Evolutionary conservation across 441 rosid genomes (phyloP), one percentile per base, ranked within the genome.

Genomic region (Gossypium aridum): DNA sequence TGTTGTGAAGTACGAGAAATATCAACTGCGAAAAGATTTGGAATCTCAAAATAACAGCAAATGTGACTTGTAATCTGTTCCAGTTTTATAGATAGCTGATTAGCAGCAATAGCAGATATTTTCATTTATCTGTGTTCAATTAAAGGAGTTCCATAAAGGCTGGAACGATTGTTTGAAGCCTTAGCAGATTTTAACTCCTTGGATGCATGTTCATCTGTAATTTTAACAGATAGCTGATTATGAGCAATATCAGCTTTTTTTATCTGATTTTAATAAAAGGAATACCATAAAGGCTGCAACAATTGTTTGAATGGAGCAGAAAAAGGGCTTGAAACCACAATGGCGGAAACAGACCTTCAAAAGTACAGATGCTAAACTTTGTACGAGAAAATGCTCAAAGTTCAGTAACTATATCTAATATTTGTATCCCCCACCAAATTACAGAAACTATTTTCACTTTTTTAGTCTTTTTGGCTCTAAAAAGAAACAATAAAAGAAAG

Each of bases 291-390:
- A 16, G 19, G 49, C 69, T 65, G 31, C 31, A 43, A 22, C 12
- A 66, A 22, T 25, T 17, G 25, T 39, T 43, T 43, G 76, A 7
- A 62, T 3, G 45, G 45, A 45, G 61, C 47, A 6, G 47, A 68
- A 56, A 12, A 59, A 49, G 53, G 17, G n/a, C 19, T 51, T 49
- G 19, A 67, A 80, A 83, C 78, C 82, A 79, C 86, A 34, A 31
- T 28, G 88, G 79, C 64, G 81, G 80, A 80, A 81, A 83, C 76
- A 82, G 85, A 83, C 86, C 86, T 65, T 81, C 82, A 85, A 84
- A 81, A 82, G 78, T 82, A 87, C 80, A 81, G 78, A 76, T 51
- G 77, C 80, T 79, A 77, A 64, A 54, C 43, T 54, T 75, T 72
- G 49, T 39, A 75, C 51, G 16, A 72, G 74, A 82, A 74, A 75